Percentiles rank a stretch among this genome's conserved stretches.
These are phyloP conservation scores for Saturnispora dispora DNA, from an alignment of 805 yeast species.

Conservation along the genomic window DNA sequence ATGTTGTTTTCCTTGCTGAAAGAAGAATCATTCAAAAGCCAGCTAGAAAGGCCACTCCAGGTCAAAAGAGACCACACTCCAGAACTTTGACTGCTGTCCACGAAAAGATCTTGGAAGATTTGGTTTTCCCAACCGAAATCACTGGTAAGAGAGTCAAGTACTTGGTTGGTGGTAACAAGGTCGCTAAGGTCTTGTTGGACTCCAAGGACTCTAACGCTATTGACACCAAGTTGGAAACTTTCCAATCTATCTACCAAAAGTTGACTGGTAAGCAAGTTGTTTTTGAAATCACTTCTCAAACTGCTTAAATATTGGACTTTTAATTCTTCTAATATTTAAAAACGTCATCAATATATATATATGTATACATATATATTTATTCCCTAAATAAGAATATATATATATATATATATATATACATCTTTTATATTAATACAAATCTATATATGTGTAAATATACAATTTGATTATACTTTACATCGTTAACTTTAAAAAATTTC, in stretches of 20 bases:
- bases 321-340: neutral
- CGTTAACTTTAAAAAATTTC: neutral
- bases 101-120: conserved; percentile 97
- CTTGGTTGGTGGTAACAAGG: conserved; percentile 97
- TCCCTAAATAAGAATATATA: neutral
- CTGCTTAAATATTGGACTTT: conserved; percentile 28
- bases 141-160: conserved; percentile 98
- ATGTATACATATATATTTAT: neutral
- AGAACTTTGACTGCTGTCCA: conserved; percentile 98
- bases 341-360: neutral
- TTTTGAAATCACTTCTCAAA: conserved; percentile 76
- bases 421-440: neutral
- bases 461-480: neutral
- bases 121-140: conserved; percentile 99
- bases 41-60: conserved; percentile 87
- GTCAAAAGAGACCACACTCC: conserved; percentile 99
- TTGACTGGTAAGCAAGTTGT: conserved; percentile 99
- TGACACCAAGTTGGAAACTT: conserved; percentile 98
- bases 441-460: neutral
- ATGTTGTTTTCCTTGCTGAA: conserved; percentile 98
- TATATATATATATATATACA: too few species aligned
- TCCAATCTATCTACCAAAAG: conserved; percentile 97
- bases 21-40: conserved; percentile 99
- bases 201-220: conserved; percentile 94
- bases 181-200: conserved; percentile 95